Conservation (phyloP, 257 asterid species). For the Solanum ahanhuiri region DNA sequence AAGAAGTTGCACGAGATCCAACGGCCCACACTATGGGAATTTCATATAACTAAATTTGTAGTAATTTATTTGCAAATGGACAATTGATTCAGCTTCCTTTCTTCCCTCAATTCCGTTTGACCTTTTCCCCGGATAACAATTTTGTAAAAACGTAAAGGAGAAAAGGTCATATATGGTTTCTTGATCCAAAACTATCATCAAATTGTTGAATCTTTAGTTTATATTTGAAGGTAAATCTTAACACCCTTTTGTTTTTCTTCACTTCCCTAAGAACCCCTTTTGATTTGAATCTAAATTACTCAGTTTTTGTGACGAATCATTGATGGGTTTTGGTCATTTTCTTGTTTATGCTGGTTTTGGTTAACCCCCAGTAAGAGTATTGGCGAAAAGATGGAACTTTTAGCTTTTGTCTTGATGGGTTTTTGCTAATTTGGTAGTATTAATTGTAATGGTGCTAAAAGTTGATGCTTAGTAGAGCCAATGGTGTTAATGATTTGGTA, state of each 20-base stretch:
- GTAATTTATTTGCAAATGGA: not conserved
- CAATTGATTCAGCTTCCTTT: not conserved
- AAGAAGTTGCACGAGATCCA: not conserved
- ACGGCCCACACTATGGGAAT: not conserved
- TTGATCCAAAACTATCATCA: not conserved
- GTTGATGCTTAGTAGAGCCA: not conserved
- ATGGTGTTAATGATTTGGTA: not conserved
- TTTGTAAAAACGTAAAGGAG: not conserved
- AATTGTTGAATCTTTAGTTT: not conserved
- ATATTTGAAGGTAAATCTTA: not conserved
- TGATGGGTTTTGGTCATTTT: not conserved
- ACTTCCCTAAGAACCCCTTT: not conserved
- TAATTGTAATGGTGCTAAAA: not conserved
- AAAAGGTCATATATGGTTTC: not conserved
- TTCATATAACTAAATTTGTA: not conserved
- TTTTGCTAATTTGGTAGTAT: not conserved
- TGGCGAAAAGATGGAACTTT: not conserved
- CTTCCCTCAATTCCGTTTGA: not conserved
- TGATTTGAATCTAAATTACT: not conserved
- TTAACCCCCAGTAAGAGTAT: not conserved
- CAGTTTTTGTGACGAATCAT: not conserved
- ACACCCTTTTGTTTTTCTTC: not conserved
- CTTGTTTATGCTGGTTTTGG: not conserved
- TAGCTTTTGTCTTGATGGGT: not conserved
- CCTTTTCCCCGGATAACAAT: not conserved